These are phyloP conservation scores for Pyrenochaeta sp. DNA, from an alignment of 2,329 filamentous ascomycete genomes.

Conservation along the genomic window DNA sequence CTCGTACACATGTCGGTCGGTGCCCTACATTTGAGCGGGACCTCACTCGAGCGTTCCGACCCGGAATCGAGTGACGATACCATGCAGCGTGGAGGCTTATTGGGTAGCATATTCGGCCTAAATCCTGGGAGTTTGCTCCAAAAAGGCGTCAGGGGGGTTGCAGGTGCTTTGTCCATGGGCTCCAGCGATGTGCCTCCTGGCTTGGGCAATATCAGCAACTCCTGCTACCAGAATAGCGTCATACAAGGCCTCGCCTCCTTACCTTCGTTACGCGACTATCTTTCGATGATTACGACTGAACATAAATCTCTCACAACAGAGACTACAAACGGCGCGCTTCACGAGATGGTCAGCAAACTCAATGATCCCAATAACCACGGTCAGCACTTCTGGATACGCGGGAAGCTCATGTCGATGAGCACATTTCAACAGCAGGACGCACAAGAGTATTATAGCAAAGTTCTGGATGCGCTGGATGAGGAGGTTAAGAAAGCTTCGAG, in stretches of 20 bases:
- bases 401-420: slow-evolving; percentile 86
- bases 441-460: slow-evolving; percentile 93
- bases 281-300: slow-evolving; percentile 51
- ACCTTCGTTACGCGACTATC: slow-evolving; percentile 71
- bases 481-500: slow-evolving; percentile 65
- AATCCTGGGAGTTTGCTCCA: slow-evolving; percentile 47
- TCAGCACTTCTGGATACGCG: slow-evolving; percentile 80
- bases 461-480: slow-evolving; percentile 84
- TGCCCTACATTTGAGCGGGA: slow-evolving; percentile 9
- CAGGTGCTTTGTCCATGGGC: slow-evolving; percentile 46
- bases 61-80: slow-evolving; percentile 27
- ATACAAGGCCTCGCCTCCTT: slow-evolving; percentile 82
- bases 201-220: slow-evolving; percentile 91
- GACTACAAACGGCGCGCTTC: slow-evolving; percentile 64
- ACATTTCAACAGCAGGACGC: slow-evolving; percentile 97
- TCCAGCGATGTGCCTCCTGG: slow-evolving; percentile 61
- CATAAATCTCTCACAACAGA: slow-evolving; percentile 49
- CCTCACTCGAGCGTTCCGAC: slow-evolving; percentile 11
- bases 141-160: slow-evolving; percentile 44
- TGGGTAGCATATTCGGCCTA: slow-evolving; percentile 49
- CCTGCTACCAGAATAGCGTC: slow-evolving; percentile 97
- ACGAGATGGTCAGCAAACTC: slow-evolving; percentile 73
- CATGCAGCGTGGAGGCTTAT: slow-evolving; percentile 31
- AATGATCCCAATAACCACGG: slow-evolving; percentile 76
- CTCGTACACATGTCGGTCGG: slow-evolving; percentile 44